Base-by-base conservation (phyloP, 768 basidiomycete genomes). In the Tricholoma sp. region DNA sequence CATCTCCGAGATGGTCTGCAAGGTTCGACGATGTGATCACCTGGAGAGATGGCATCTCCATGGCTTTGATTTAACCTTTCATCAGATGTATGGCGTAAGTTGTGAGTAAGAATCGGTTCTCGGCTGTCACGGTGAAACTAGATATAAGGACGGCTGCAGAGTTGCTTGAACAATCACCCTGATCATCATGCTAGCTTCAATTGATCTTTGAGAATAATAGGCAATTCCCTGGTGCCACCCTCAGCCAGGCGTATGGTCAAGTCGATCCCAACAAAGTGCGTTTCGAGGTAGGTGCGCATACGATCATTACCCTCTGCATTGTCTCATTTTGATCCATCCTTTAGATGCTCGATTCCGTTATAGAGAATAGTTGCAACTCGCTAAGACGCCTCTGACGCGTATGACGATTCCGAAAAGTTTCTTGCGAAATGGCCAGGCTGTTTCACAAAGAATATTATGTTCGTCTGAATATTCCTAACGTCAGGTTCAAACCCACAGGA, bases 201-300 rank as follows among this genome's bases (percentile, higher is more conserved):
- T 8, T 18, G 20, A 42, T 6, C 17, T 42, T 17, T 18, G 7
- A 17, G 41, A 8, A 77, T 70, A 53, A 71, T 82, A 45, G 77
- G 77, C 8, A 60, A 67, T 20, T 56, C 61, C 4, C 58, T 66
- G 15, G 70, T 79, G 37, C 68, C 73, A 4, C 74, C 76, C n/a
- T n/a, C n/a, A n/a, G n/a, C n/a, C n/a, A n/a, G n/a, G n/a, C n/a
- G n/a, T n/a, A n/a, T n/a, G n/a, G n/a, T n/a, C n/a, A n/a, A n/a
- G n/a, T n/a, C n/a, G n/a, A n/a, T n/a, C n/a, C n/a, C n/a, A n/a
- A n/a, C n/a, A n/a, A n/a, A n/a, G n/a, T n/a, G n/a, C n/a, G n/a
- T 53, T 73, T 83, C 20, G 80, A 80, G 8, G 80, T 77, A 58
- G 81, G 82, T 18, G 70, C 72, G n/a, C n/a, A 83, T 82, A 81